Base-by-base conservation (phyloP, 495 filamentous ascomycete genomes). In the Aspergillus campestris region DNA sequence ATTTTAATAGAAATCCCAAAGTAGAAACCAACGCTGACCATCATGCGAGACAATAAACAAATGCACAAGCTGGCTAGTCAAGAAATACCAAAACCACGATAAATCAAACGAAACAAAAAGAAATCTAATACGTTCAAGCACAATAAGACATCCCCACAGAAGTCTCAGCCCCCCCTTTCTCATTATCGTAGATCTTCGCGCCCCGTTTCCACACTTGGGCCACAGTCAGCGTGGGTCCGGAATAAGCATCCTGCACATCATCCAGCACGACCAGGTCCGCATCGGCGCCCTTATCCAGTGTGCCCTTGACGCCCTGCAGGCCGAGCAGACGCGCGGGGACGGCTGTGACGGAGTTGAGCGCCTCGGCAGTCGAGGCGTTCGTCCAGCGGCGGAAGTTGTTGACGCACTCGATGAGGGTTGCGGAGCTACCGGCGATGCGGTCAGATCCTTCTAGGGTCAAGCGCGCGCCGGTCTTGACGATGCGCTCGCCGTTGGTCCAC, bases 151-250 rank as follows among this genome's bases (percentile, higher is more conserved):
- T 24, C 18, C 18, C 18, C 18, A 24, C 18, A 24, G 18, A 4
- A 24, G 4, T 1, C 18, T 24, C 18, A 24, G 18, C 18, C 2
- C 18, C 44, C 32, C 47, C 45, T 48, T 67, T 65, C 8, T 60
- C 64, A 7, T 48, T 47, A 49, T 73, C 70, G 47, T 62, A 60
- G 18, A 73, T 68, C 59, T 71, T 72, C 6, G 63, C 59, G n/a
- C 85, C 85, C 57, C 84, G 81, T 64, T 89, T 89, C 83, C 83
- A 89, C 27, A 87, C 84, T 59, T 87, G 75, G 48, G 84, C 81
- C 7, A 89, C 72, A 33, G 63, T 71, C 56, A 89, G 62, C 27
- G 55, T 65, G 3, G 54, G 50, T n/a, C 70, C 61, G 42, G 66
- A 50, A 64, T 70, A 49, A 7, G 48, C 57, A 50, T 74, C 71